phyloP scores from a whole-genome alignment of 768 basidiomycete genomes.

The Psilocybe cubensis region DNA sequence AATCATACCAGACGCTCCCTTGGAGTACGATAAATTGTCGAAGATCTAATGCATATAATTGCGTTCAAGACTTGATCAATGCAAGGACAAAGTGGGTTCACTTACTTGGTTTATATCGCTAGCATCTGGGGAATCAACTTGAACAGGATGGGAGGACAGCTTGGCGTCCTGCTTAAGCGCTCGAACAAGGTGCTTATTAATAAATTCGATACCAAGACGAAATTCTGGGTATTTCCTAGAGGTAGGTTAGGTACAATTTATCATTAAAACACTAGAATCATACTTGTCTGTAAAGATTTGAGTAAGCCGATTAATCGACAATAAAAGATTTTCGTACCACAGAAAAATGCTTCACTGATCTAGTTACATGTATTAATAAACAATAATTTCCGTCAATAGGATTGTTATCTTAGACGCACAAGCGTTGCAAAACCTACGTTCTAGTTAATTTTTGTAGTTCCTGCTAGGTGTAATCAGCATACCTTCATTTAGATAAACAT shows the following conservation, averaged over 20 bases:
- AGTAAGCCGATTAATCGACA: slow-evolving; percentile 1
- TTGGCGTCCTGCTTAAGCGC: slow-evolving; percentile 86
- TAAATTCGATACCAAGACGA: slow-evolving; percentile 82
- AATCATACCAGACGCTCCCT: slow-evolving; percentile 70
- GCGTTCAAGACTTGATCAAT: neutral
- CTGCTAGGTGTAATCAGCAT: slow-evolving; percentile 2
- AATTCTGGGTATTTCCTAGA: slow-evolving; percentile 74
- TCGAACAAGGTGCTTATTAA: slow-evolving; percentile 70
- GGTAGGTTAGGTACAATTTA: neutral
- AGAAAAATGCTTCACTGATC: slow-evolving; percentile 89
- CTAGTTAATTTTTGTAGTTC: neutral
- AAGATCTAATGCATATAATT: slow-evolving; percentile 66
- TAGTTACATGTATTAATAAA: slow-evolving; percentile 25
- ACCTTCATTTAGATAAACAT: slow-evolving; percentile 83
- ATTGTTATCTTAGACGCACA: slow-evolving; percentile 41
- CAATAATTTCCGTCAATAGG: neutral
- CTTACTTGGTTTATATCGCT: slow-evolving; percentile 77
- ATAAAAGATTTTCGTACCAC: slow-evolving; percentile 47
- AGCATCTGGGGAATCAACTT: slow-evolving; percentile 87
- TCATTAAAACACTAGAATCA: slow-evolving; percentile 15
- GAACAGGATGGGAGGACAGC: slow-evolving; percentile 88
- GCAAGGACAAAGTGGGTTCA: neutral
- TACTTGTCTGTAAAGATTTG: slow-evolving; percentile 51
- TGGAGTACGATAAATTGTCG: slow-evolving; percentile 85
- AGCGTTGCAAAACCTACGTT: slow-evolving; percentile 76